Base-by-base conservation (phyloP, 2,329 filamentous ascomycete species). In the Chalaropsis ovoidea region DNA sequence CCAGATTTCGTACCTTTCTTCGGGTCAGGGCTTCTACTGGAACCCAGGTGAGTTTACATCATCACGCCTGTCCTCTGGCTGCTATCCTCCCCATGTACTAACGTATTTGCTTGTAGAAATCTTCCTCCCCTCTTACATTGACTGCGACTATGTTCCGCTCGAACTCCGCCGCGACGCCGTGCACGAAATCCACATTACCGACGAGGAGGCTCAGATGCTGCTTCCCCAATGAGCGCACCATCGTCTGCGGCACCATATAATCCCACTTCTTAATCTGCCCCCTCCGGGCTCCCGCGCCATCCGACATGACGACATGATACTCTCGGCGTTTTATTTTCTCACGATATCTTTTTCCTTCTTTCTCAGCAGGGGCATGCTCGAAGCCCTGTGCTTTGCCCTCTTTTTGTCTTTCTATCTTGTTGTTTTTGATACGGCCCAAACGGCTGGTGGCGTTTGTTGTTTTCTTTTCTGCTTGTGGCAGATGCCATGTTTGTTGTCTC, bases 1-100 rank as follows among this genome's bases (percentile, higher is more conserved):
- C 64, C 70, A 90, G 87, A 90, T 92, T 69, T 89, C 87, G 24
- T 93, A 90, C 73, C 83, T 92, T 62, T 86, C 88, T 68, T 87
- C 86, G 5, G 88, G 85, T 72, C 88, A 93, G 75, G 88, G 88
- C 66, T 93, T 90, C 72, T 84, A 86, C 68, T 93, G 88, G 88
- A 92, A 92, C 74, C 88, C 88, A 74, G 86, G 85, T 87, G 77
- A 63, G 75, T 70, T 27, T 39, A 10, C 35, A 39, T 22, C 15
- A 58, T 35, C 31, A 8, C 24, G 56, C 15, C 47, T 22, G 5
- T 3, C 47, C 47, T 15, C 19, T 31, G 19, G 7, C 17, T 42
- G 19, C 5, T 56, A 22, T 63, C 4, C 27, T 54, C 35, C 43
- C 41, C 3, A 62, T 31, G 45, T 35, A 52, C 61, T 67, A 65